phyloP scores from a whole-genome alignment of 257 asterid genomes.

The Echites panduratus region DNA sequence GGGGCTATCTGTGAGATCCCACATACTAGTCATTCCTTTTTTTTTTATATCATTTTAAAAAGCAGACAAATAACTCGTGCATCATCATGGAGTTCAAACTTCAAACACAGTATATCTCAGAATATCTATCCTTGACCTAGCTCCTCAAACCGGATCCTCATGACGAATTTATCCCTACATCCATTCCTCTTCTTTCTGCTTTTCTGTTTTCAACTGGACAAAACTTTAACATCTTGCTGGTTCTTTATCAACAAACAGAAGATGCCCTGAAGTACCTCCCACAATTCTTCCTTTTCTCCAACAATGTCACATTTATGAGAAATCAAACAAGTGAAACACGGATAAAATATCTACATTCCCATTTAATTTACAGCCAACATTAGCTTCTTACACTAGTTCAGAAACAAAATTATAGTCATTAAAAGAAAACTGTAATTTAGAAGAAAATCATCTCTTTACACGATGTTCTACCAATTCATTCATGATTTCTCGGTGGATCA shows the following conservation, averaged over 20 bases:
- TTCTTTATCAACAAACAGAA: background rate
- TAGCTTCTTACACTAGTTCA: background rate
- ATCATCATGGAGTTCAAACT: background rate
- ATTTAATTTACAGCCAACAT: conserved; percentile 5
- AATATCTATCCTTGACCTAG: background rate
- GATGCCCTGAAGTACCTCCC: background rate
- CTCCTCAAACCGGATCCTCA: background rate
- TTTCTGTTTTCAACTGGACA: background rate
- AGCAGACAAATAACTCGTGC: background rate
- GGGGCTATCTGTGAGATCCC: background rate
- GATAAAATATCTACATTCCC: background rate
- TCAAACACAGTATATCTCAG: background rate
- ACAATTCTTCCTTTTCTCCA: background rate
- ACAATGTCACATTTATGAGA: background rate
- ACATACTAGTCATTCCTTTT: background rate
- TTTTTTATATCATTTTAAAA: background rate
- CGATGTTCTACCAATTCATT: background rate
- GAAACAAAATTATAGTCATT: background rate
- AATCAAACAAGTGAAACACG: background rate
- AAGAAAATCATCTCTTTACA: background rate
- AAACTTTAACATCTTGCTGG: background rate
- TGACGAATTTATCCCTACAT: background rate
- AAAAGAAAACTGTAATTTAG: background rate
- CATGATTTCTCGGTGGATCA: conserved; percentile 1
- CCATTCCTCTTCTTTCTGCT: background rate